A percentile compares a stretch with the other conserved stretches of the same genome.
Conservation (phyloP, 2,329 filamentous ascomycete species). For the Aureobasidium sp. region DNA sequence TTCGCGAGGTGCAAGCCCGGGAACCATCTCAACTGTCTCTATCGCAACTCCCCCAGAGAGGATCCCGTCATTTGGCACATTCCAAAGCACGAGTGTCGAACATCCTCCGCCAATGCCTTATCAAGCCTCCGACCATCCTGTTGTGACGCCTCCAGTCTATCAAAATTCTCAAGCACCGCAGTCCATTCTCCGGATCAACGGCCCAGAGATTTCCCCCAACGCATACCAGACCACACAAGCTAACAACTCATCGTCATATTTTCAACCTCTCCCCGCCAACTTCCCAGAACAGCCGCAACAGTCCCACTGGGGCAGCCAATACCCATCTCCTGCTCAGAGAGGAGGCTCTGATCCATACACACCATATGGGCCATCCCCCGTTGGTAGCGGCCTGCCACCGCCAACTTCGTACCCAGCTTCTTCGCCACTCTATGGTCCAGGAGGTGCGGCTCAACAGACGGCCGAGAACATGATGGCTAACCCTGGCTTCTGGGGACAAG, state of each 20-base stretch:
- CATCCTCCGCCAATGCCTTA: constrained; percentile 26
- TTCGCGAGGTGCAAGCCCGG: constrained; percentile 39
- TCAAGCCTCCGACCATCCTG: constrained; percentile 17
- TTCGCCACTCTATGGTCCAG: neutral
- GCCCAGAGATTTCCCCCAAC: neutral
- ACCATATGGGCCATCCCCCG: neutral
- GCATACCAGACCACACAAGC: constrained; percentile 15
- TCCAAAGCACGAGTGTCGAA: constrained; percentile 23
- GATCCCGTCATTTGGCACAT: constrained; percentile 22
- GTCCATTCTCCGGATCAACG: neutral
- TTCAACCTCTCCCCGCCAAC: constrained; percentile 24
- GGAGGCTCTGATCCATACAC: neutral
- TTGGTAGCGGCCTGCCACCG: neutral
- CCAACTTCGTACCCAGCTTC: neutral
- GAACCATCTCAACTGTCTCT: constrained; percentile 25
- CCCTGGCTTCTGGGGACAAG: constrained; percentile 9
- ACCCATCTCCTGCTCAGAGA: neutral
- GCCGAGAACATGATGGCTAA: neutral
- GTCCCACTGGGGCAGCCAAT: constrained; percentile 14
- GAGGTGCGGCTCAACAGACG: neutral
- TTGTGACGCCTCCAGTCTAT: constrained; percentile 4
- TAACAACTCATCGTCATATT: constrained; percentile 17
- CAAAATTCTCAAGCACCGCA: neutral
- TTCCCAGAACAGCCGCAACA: constrained; percentile 21
- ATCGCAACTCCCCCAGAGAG: constrained; percentile 28